Evolutionary conservation across 1,284 basidiomycete genomes (phyloP).

Genomic region (Leccinum cinnamomeum): DNA sequence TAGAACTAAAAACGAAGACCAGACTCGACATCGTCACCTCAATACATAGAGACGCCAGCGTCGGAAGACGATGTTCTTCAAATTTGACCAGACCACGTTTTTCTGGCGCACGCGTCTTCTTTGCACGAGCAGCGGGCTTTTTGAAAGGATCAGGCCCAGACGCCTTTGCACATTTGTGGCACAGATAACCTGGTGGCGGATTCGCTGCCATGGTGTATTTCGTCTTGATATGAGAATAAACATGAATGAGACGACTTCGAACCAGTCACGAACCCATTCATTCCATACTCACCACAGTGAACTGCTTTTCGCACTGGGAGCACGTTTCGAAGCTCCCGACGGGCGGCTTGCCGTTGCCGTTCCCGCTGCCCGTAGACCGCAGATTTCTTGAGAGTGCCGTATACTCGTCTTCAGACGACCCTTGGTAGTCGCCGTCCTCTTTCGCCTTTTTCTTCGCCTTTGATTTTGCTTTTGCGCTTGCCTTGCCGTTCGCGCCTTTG

Average conservation of each 20-base stretch:
- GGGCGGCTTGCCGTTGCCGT: conserved; percentile 55
- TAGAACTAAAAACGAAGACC: not conserved
- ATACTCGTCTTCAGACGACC: conserved; percentile 51
- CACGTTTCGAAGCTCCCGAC: conserved; percentile 84
- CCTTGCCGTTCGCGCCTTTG: conserved; percentile 39
- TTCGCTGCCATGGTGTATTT: conserved; percentile 78
- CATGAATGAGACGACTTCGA: conserved; percentile 4
- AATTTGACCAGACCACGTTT: conserved; percentile 66
- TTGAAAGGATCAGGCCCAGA: conserved; percentile 83
- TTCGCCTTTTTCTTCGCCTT: conserved; percentile 51
- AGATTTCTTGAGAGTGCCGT: conserved; percentile 55
- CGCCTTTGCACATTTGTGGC: conserved; percentile 76
- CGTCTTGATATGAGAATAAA: conserved; percentile 53
- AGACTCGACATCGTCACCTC: conserved; percentile 45
- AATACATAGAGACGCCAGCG: conserved; percentile 78
- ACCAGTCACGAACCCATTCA: not conserved
- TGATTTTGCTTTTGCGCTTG: conserved; percentile 43
- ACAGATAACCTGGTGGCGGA: conserved; percentile 73
- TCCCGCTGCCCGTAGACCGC: conserved; percentile 37
- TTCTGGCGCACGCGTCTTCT: conserved; percentile 59
- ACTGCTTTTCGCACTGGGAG: conserved; percentile 79
- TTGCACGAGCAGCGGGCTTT: conserved; percentile 60
- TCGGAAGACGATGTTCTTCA: conserved; percentile 69
- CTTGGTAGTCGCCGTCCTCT: conserved; percentile 47
- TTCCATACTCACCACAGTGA: conserved; percentile 72